Evolutionary conservation across 257 asterid species (phyloP).

Genomic region (Rauvolfia tetraphylla): DNA sequence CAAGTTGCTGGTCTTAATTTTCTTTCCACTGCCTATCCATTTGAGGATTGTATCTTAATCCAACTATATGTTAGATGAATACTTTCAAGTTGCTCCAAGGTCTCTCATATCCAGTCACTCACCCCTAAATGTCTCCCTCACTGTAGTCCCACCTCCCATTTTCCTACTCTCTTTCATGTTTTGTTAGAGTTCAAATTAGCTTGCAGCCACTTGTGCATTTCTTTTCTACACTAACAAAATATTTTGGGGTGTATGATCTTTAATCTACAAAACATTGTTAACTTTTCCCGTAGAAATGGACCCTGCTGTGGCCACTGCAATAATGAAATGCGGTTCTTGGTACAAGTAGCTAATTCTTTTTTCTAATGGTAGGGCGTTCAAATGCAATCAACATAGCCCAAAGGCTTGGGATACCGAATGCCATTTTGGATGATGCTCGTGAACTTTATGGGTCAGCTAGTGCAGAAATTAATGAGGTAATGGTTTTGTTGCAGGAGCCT

Average conservation of each 20-base stretch:
- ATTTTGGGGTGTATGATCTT: neutral
- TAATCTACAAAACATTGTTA: neutral
- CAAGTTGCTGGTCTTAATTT: neutral
- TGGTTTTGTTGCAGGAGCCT: neutral
- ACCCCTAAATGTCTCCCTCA: neutral
- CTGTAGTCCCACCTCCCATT: neutral
- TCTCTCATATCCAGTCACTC: neutral
- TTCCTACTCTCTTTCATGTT: neutral
- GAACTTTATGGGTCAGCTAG: slow-evolving; percentile 89
- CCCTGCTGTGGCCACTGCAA: neutral
- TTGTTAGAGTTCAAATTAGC: neutral
- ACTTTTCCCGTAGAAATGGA: neutral
- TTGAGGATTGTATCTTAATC: neutral
- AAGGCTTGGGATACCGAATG: slow-evolving; percentile 80
- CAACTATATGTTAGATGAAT: neutral
- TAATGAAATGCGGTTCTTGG: neutral
- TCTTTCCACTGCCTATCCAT: neutral
- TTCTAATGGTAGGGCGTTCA: slow-evolving; percentile 65
- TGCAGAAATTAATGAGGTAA: slow-evolving; percentile 92
- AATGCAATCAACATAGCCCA: slow-evolving; percentile 94
- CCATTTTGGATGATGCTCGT: slow-evolving; percentile 68
- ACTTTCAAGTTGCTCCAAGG: neutral
- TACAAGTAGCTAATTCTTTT: neutral
- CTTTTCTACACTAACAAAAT: neutral
- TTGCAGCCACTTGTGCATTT: neutral